Base-by-base conservation (phyloP, 2,329 filamentous ascomycete genomes). In the Cytospora mali region DNA sequence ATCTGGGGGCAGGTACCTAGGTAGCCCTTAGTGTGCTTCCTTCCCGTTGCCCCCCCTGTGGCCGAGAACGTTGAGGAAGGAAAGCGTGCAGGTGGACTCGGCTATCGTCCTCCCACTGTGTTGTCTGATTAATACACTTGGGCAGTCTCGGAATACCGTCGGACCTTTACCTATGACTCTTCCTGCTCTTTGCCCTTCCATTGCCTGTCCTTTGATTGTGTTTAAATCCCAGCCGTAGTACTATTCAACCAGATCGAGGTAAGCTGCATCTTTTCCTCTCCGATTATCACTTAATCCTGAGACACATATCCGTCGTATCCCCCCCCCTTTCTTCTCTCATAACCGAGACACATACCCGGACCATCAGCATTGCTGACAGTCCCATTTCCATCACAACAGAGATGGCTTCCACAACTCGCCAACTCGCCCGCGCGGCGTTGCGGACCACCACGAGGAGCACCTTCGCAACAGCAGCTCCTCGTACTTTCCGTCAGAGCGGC, bases 401-500 rank as follows among this genome's bases (percentile, higher is more conserved):
- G 74, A 81, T 81, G 79, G 76, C 77, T 61, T 75, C 77, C 68
- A 76, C 81, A 67, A 79, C 81, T 68, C 83, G 83, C 69, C 81
- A 83, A 68, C 78, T 85, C 71, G 77, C 81, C 75, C 84, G 84
- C 73, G 79, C 82, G 68, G 80, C 88, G 62, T 79, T 88, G 73
- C 85, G 85, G 72, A 80, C 84, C 70, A 76, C 81, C 58, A 77
- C 84, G 51, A 86, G 84, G 71, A 84, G 80, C 71, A 80, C 85
- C 68, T 83, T 91, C 74, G 78, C 81, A 31, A 57, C 64, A 68
- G 80, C 83, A 61, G 80, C 83, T 52, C 82, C 84, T 60, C 85
- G 89, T 69, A 85, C 89, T 69, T 88, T 93, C 82, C 90, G 89
- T 76, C 86, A 88, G 73, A 83, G 89, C 71, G 86, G 86, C 71